Evolutionary conservation across 2,329 filamentous ascomycete species (phyloP).

Genomic region (Arthroderma uncinatum): DNA sequence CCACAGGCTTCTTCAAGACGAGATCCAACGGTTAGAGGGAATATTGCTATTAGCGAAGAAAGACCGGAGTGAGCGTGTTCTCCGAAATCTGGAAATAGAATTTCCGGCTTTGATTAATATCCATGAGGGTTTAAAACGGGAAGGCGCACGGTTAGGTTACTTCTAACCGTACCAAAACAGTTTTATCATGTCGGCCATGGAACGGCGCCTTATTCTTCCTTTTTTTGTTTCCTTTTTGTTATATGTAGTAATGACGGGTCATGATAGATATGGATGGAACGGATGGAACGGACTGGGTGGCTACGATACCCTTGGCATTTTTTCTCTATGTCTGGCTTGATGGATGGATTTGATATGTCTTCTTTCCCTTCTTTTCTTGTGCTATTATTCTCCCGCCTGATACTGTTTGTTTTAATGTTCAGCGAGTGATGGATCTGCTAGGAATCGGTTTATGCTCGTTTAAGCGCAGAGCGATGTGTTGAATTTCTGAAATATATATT

Average conservation of each 20-base stretch:
- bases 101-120: slow-evolving; percentile 13
- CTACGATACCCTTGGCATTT: neutral
- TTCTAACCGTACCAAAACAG: slow-evolving; percentile 8
- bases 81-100: slow-evolving; percentile 12
- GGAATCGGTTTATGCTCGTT: neutral
- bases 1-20: slow-evolving; percentile 18
- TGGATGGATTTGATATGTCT: neutral
- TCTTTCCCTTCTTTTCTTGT: neutral
- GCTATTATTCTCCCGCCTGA: neutral
- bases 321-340: neutral
- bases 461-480: neutral
- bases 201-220: neutral
- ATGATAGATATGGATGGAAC: slow-evolving; percentile 1
- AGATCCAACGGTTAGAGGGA: slow-evolving; percentile 16
- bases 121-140: slow-evolving; percentile 11
- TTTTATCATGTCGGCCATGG: neutral
- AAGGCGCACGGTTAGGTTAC: slow-evolving; percentile 13
- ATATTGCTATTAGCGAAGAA: slow-evolving; percentile 10
- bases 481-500: neutral
- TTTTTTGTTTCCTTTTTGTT: neutral
- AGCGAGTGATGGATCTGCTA: neutral
- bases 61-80: slow-evolving; percentile 13
- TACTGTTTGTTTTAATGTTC: neutral
- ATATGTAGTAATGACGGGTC: neutral
- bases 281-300: neutral